phyloP scores from a whole-genome alignment of 73 alveolate species.

The Blepharisma stoltei region DNA sequence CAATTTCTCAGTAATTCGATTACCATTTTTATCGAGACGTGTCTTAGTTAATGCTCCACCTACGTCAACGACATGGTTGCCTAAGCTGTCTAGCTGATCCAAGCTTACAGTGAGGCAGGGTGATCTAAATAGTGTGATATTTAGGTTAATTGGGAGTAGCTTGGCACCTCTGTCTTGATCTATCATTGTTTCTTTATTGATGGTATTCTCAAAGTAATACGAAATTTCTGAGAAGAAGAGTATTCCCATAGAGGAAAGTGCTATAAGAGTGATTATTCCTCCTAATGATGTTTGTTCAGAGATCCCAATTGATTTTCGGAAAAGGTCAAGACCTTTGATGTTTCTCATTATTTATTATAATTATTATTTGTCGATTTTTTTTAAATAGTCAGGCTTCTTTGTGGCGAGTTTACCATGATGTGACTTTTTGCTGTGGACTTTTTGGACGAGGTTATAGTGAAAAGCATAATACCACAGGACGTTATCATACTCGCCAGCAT shows the following conservation, averaged over 20 bases:
- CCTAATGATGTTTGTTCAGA: slow-evolving; percentile 86
- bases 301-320: slow-evolving; percentile 10
- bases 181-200: slow-evolving; percentile 75
- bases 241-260: slow-evolving; percentile 58
- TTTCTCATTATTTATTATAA: not conserved
- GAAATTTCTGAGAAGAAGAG: slow-evolving; percentile 80
- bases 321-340: slow-evolving; percentile 5
- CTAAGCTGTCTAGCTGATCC: slow-evolving; percentile 90
- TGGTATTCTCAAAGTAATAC: slow-evolving; percentile 59
- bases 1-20: slow-evolving; percentile 56
- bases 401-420: slow-evolving; percentile 33
- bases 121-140: slow-evolving; percentile 70
- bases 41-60: slow-evolving; percentile 70
- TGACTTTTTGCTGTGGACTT: slow-evolving; percentile 42
- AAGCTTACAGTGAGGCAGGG: slow-evolving; percentile 91
- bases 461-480: slow-evolving; percentile 49
- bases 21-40: slow-evolving; percentile 59
- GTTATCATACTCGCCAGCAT: slow-evolving; percentile 54
- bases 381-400: slow-evolving; percentile 38
- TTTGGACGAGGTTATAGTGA: slow-evolving; percentile 42
- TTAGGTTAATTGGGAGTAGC: slow-evolving; percentile 77
- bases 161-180: slow-evolving; percentile 81
- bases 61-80: slow-evolving; percentile 80
- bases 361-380: slow-evolving; percentile 27
- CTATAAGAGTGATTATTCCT: slow-evolving; percentile 78